A percentile compares a stretch with the other conserved stretches of the same genome.
phyloP scores from a whole-genome alignment of 192 early-diverging fungal species.

The Haplosporangium gracile region DNA sequence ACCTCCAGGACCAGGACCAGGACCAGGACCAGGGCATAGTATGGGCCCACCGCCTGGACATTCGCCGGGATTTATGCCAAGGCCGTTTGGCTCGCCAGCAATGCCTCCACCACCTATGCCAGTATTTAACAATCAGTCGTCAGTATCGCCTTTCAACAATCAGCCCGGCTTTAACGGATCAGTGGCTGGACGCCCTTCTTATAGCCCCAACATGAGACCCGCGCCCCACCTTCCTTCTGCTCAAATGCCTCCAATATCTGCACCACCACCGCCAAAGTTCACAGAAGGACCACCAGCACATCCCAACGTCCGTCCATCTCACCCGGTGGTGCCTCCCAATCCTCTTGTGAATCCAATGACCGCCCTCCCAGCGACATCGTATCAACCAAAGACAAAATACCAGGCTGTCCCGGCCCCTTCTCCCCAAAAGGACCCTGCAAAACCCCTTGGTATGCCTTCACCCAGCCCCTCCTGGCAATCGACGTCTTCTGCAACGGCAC shows the following conservation, averaged over 20 bases:
- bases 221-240: neutral
- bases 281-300: neutral
- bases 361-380: conserved; percentile 14
- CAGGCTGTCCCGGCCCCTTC: conserved; percentile 29
- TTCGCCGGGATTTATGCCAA: conserved; percentile 14
- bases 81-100: conserved; percentile 13
- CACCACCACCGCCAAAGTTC: neutral
- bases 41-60: conserved; percentile 10
- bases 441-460: conserved; percentile 11
- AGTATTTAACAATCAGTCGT: neutral
- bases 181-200: conserved; percentile 10
- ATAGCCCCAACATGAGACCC: conserved; percentile 30
- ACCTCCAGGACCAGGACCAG: neutral
- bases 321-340: neutral
- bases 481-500: neutral
- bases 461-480: conserved; percentile 30
- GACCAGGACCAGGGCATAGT: conserved; percentile 1
- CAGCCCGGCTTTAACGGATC: neutral
- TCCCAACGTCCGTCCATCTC: neutral
- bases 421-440: conserved; percentile 36
- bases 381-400: conserved; percentile 48
- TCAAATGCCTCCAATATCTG: neutral
- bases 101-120: conserved; percentile 6
- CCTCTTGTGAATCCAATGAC: conserved; percentile 13
- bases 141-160: neutral